A percentile compares a stretch with the other conserved stretches of the same genome.
These are phyloP conservation scores for Coemansia aciculifera DNA, from an alignment of 192 early-diverging fungal genomes.

Conservation along the genomic window DNA sequence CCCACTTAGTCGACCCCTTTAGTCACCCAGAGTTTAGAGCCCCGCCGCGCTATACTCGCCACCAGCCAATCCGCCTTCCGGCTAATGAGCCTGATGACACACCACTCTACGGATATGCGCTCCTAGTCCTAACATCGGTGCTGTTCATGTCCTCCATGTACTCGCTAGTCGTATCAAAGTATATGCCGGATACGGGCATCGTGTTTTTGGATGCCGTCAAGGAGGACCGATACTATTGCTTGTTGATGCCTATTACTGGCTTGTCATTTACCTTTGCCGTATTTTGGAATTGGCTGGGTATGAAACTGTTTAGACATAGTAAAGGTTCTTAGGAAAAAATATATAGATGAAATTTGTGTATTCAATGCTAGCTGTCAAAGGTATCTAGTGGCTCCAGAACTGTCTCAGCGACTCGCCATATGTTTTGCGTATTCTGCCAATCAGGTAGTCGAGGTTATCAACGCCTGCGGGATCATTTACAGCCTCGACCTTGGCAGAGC, in stretches of 20 bases:
- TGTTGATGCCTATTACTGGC: constrained; percentile 77
- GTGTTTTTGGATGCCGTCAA: constrained; percentile 71
- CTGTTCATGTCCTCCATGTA: constrained; percentile 67
- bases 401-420: constrained; percentile 29
- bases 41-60: constrained; percentile 57
- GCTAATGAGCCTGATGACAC: constrained; percentile 67
- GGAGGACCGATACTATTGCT: constrained; percentile 78
- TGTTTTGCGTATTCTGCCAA: constrained; percentile 24
- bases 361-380: too few relatives aligned
- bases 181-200: constrained; percentile 68
- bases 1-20: constrained; percentile 42
- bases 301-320: constrained; percentile 93
- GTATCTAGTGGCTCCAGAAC: constrained; percentile 11
- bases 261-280: constrained; percentile 74
- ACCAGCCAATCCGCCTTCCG: constrained; percentile 59
- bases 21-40: constrained; percentile 52
- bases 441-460: constrained; percentile 39
- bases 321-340: constrained; percentile 22
- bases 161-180: constrained; percentile 65
- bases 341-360: too few relatives aligned
- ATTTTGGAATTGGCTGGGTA: constrained; percentile 93
- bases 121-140: constrained; percentile 61
- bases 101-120: constrained; percentile 64
- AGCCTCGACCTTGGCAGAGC: constrained; percentile 23
- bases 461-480: constrained; percentile 26